Base-by-base conservation (phyloP, 1,284 basidiomycete genomes). In the Ustilago nuda region DNA sequence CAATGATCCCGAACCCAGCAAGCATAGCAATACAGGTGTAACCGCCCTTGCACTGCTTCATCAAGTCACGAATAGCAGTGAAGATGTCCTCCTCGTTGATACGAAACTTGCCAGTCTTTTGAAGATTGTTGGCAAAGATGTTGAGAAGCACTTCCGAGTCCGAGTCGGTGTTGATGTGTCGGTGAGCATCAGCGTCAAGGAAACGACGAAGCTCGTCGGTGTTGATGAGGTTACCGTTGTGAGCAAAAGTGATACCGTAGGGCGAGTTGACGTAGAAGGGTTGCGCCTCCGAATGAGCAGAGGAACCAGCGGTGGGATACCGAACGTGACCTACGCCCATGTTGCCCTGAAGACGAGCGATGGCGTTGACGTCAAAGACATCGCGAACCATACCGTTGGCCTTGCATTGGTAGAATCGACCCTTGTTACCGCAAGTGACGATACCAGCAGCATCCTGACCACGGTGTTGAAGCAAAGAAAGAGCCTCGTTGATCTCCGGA, bases 51-150 rank as follows among this genome's bases (percentile, higher is more conserved):
- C 91, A 92, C 79, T 94, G 91, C 70, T 90, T 88, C 93, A 97
- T 98, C 86, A 98, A 89, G 35, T 92, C 92, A 32, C 92, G 90
- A 69, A 98, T 92, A 48, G 97, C 97, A 23, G 91, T 93, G 87
- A 99, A 99, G 82, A 99, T 97, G 87, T 99, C 97, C 85, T 99
- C 97, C 86, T 98, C 95, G 86, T 99, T 98, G 89, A 99, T 99
- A 81, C 95, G 94, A 88, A 98, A 95, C 87, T 99, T 99, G 74
- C 96, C 97, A 8, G 96, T 99, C 87, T 96, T 92, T 86, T 99
- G 96, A 30, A 99, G 91, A 84, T 98, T 95, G 89, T 98, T 91
- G 67, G 97, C 97, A 86, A 99, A 94, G 81, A 98, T 93, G 88
- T 99, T 99, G 79, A 99, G 91, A 51, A 99, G 90, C 13, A 99